Conservation (phyloP, 2,329 filamentous ascomycete genomes). For the Trichoderma pleuroti region DNA sequence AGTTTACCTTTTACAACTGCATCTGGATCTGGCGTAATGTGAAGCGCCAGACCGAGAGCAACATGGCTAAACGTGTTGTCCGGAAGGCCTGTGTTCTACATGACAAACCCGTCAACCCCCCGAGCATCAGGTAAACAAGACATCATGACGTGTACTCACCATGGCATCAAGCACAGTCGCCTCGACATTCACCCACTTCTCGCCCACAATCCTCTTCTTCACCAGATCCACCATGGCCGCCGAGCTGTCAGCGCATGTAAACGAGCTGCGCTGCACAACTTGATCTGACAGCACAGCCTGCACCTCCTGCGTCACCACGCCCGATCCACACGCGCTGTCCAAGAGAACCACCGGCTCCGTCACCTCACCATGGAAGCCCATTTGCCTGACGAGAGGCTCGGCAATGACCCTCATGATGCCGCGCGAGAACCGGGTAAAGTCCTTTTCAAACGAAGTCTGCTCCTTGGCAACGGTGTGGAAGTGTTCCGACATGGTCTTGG, state of each 20-base stretch:
- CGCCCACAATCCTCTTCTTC: slow-evolving; percentile 35
- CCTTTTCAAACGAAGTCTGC: slow-evolving; percentile 6
- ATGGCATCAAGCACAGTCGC: slow-evolving; percentile 45
- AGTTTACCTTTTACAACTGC: slow-evolving; percentile 30
- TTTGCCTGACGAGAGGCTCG: slow-evolving; percentile 25
- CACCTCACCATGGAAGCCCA: slow-evolving; percentile 23
- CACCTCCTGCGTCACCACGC: slow-evolving; percentile 45
- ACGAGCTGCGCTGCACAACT: slow-evolving; percentile 40
- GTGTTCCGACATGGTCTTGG: slow-evolving; percentile 16
- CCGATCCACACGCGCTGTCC: slow-evolving; percentile 53
- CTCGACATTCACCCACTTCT: slow-evolving; percentile 47
- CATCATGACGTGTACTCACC: slow-evolving; percentile 30
- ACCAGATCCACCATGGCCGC: slow-evolving; percentile 40
- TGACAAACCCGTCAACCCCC: background rate
- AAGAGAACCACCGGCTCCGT: slow-evolving; percentile 40
- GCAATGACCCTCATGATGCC: slow-evolving; percentile 23
- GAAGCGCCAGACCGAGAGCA: slow-evolving; percentile 46
- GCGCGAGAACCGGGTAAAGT: slow-evolving; percentile 18
- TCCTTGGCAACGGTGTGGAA: slow-evolving; percentile 8
- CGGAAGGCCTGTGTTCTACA: slow-evolving; percentile 39
- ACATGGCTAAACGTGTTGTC: slow-evolving; percentile 42
- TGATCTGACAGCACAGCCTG: slow-evolving; percentile 38
- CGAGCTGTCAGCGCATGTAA: slow-evolving; percentile 50
- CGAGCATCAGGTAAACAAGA: background rate
- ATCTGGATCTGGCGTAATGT: slow-evolving; percentile 43